These are phyloP conservation scores for Heliamphora ciliata DNA, from an alignment of 179 eudicot genomes.

Conservation along the genomic window DNA sequence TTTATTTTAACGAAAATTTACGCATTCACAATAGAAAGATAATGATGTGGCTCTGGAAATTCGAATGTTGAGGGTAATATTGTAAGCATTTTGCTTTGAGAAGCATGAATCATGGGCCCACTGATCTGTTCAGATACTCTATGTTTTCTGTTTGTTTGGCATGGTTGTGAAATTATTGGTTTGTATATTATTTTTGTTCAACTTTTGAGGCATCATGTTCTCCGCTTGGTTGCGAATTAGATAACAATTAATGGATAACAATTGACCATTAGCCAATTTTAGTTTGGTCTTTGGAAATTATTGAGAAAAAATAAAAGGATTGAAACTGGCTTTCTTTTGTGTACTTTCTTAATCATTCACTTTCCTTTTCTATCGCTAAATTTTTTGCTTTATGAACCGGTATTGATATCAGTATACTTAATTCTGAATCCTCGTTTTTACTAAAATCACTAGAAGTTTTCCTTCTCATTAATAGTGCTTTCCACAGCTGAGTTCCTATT, in stretches of 20 bases:
- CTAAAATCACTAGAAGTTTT: neutral
- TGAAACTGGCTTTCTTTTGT: neutral
- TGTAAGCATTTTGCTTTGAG: neutral
- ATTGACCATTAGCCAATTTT: neutral
- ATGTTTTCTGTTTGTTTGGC: neutral
- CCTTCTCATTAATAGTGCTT: neutral
- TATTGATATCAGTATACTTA: no score
- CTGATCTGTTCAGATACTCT: neutral
- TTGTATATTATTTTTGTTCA: neutral
- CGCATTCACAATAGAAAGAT: neutral
- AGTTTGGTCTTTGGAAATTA: neutral
- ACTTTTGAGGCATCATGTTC: neutral
- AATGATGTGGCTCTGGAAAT: neutral
- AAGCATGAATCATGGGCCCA: neutral
- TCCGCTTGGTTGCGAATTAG: neutral
- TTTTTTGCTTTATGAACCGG: neutral
- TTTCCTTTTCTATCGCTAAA: neutral
- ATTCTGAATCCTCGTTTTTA: no score
- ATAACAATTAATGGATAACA: neutral
- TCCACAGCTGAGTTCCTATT: neutral
- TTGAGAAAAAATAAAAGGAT: neutral
- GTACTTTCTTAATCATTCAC: neutral
- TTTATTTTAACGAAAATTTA: no score
- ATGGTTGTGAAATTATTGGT: neutral
- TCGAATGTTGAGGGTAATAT: neutral